Evolutionary conservation across 495 filamentous ascomycete genomes (phyloP).

Genomic region (Wilcoxina mikolae): DNA sequence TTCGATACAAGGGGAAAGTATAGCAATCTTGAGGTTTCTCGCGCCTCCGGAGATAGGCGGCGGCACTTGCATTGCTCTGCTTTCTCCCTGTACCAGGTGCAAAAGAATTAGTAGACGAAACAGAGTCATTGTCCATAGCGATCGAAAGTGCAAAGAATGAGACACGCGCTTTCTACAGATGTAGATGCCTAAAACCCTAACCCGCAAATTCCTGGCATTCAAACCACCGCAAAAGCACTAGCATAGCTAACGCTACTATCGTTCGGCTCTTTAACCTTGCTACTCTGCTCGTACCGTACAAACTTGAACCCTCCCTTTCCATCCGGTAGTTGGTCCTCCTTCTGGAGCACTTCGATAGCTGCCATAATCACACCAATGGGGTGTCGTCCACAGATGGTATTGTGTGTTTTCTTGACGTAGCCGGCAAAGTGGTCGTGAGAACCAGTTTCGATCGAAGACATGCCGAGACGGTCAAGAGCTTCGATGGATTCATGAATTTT

Average conservation of each 20-base stretch:
- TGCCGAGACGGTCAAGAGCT: slow-evolving; percentile 62
- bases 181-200: too few species aligned
- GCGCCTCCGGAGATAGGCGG: too few species aligned
- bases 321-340: slow-evolving; percentile 32
- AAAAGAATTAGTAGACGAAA: too few species aligned
- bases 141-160: too few species aligned
- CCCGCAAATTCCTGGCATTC: not conserved
- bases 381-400: slow-evolving; percentile 91
- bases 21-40: too few species aligned
- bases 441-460: slow-evolving; percentile 67
- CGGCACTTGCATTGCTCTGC: too few species aligned
- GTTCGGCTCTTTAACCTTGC: slow-evolving; percentile 47
- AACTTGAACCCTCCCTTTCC: slow-evolving; percentile 54
- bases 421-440: slow-evolving; percentile 52
- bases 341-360: slow-evolving; percentile 49
- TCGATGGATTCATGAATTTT: slow-evolving; percentile 77
- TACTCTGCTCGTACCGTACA: slow-evolving; percentile 81
- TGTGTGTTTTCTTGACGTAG: slow-evolving; percentile 54
- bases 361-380: slow-evolving; percentile 93
- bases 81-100: too few species aligned
- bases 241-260: slow-evolving; percentile 96
- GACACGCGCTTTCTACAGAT: too few species aligned
- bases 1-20: too few species aligned
- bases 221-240: slow-evolving; percentile 49
- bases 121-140: too few species aligned